phyloP scores from a whole-genome alignment of 2,329 filamentous ascomycete species.

The Nothophaeocryptopus gaeumannii region DNA sequence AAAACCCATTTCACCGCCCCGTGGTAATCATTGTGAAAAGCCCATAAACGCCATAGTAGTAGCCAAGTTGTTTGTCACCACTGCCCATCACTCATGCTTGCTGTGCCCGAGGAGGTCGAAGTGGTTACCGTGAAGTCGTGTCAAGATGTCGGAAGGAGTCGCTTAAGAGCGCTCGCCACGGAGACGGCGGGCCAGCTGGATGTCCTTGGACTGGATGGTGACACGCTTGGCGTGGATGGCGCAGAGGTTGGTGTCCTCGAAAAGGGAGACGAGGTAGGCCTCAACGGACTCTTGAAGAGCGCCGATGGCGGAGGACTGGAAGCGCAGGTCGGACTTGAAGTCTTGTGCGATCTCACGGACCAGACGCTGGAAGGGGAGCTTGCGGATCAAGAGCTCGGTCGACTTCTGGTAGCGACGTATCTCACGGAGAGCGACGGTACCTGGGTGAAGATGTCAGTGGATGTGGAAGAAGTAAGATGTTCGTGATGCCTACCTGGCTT shows the following conservation, averaged over 20 bases:
- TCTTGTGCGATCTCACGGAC: slow-evolving; percentile 71
- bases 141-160: slow-evolving; percentile 17
- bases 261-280: slow-evolving; percentile 92
- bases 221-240: slow-evolving; percentile 96
- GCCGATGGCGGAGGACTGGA: slow-evolving; percentile 93
- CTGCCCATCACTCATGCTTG: slow-evolving; percentile 33
- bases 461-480: slow-evolving; percentile 14
- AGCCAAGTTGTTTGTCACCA: slow-evolving; percentile 22
- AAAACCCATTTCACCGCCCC: slow-evolving; percentile 26
- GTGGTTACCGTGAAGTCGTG: slow-evolving; percentile 22
- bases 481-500: slow-evolving; percentile 45
- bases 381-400: slow-evolving; percentile 80
- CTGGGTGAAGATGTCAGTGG: slow-evolving; percentile 39
- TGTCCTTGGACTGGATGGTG: slow-evolving; percentile 89
- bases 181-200: slow-evolving; percentile 73
- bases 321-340: slow-evolving; percentile 71
- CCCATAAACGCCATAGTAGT: slow-evolving; percentile 23
- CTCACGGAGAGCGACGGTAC: slow-evolving; percentile 84
- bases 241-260: slow-evolving; percentile 93
- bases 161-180: slow-evolving; percentile 54
- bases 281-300: slow-evolving; percentile 95
- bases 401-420: slow-evolving; percentile 87
- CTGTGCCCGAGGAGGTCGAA: slow-evolving; percentile 32
- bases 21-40: slow-evolving; percentile 20
- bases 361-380: slow-evolving; percentile 75